Base-by-base conservation (phyloP, 805 yeast species). In the Wickerhamomyces strasburgensis region DNA sequence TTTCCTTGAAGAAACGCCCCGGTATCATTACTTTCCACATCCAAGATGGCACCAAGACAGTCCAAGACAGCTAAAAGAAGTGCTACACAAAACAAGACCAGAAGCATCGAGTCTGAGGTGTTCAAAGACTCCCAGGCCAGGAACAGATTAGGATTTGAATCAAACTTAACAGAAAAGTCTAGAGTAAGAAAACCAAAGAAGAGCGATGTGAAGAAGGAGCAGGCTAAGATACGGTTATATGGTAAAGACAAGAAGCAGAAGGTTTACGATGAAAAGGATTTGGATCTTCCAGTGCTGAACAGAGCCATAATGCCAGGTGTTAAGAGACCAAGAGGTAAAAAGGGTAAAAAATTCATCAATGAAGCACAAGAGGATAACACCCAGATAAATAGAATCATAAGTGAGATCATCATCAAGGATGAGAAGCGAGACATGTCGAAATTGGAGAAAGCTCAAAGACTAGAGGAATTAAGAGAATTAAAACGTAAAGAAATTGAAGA, bases 391-490 rank as follows among this genome's bases (percentile, higher is more conserved):
- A 71, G 94, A 59, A 68, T 90, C 42, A 77, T 89, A 35, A 81
- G 79, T 46, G 76, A 82, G 23, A 87, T 93, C 38, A 88, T 87
- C 51, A 95, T 88, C 55, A 75, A 80, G 43, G 71, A 79, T 46
- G 97, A 90, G 44, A 72, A 75, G 29, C 73, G 77, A 7, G 80
- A 82, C 50, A 96, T 89, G 54, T 83, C 95, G 48, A 93, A 88
- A 61, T 67, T 93, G 39, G 98, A 90, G 56, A 86, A 85, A 56
- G 80, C 95, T 1, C 77, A 85, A 55, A 80, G 95, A 60, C 68
- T 93, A 33, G 97, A 90, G 60, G 95, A 85, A 49, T 75, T 90
- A 41, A 73, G 98, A 54, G 96, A 87, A 30, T 67, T 87, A 47
- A 86, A 84, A 65, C 77, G 86, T 53, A 72, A 80, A 61, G 98